Base-by-base conservation (phyloP, 176 grass and related monocot species). In the Musa schizocarpa region DNA sequence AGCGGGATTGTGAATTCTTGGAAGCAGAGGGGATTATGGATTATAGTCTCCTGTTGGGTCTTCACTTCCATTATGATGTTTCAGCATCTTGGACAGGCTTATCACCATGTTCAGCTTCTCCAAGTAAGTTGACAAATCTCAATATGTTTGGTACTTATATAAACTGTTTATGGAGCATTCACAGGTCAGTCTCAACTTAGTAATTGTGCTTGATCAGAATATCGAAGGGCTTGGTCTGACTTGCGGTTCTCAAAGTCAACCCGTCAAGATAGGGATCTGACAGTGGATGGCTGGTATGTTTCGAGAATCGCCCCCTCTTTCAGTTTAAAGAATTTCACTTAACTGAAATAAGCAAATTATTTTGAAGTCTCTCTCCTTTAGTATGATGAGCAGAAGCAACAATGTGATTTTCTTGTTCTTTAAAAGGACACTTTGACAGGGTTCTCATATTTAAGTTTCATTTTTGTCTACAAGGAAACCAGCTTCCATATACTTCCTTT, bases 21-120 rank as follows among this genome's bases (percentile, higher is more conserved):
- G 94, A 98, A 80, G 80, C 83, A 0, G 90, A 89, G 73, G 83
- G 90, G 17, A 98, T 98, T 43, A 98, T 98, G 94, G 94, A 98
- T 81, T 98, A 98, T 69, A 98, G 94, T 72, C 88, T 98, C 69
- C 85, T 98, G 75, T 82, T 98, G 9, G 94, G 94, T 79, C 71
- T 98, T 84, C 94, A 98, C 65, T 98, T 98, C 73, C 74, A 82
- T 53, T 86, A 93, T 80, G 75, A 66, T 53, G n/a, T 53, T 77
- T 77, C 49, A 53, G 61, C 75, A 65, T 77, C 75, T 25, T 64
- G 20, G 49, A 65, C 21, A 4, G 29, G 43, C 21, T n/a, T 64
- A 64, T 77, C 75, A 52, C 61, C 75, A 53, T 77, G 12, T 16
- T 25, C 8, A 53, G 6, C 75, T 53, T 66, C 74, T 76, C 74